Evolutionary conservation across 768 basidiomycete genomes (phyloP).

Genomic region (Kwoniella sp.): DNA sequence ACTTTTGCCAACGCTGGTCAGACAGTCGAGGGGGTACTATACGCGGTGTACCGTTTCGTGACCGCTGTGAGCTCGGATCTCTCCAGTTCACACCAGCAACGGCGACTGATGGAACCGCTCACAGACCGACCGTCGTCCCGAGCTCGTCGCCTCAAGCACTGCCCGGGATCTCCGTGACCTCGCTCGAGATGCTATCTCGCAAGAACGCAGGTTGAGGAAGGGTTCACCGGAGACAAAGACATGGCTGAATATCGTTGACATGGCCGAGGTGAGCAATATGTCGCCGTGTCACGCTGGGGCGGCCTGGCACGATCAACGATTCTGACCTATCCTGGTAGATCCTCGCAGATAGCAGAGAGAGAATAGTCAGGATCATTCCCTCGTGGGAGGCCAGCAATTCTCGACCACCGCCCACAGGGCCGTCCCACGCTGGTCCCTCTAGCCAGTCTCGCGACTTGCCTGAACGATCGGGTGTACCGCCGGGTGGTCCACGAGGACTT

Average conservation of each 20-base stretch:
- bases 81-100: background rate
- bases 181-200: constrained; percentile 4
- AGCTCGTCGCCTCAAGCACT: background rate
- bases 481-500: too few species aligned
- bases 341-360: background rate
- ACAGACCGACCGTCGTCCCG: constrained; percentile 11
- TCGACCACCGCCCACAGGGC: background rate
- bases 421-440: background rate
- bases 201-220: background rate
- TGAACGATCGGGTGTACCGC: too few species aligned
- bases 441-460: background rate
- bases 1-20: background rate
- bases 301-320: background rate
- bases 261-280: constrained; percentile 18
- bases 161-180: constrained; percentile 5
- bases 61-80: constrained; percentile 5
- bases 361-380: constrained; percentile 1
- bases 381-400: constrained; percentile 1
- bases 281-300: background rate
- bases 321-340: constrained; percentile 5
- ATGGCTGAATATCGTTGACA: constrained; percentile 22
- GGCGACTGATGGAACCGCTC: too few species aligned
- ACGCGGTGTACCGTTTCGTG: constrained; percentile 13
- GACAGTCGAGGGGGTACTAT: constrained; percentile 11
- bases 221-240: background rate